phyloP scores from a whole-genome alignment of 164 flowering plant genomes.

The Tetrastigma voinierianum region DNA sequence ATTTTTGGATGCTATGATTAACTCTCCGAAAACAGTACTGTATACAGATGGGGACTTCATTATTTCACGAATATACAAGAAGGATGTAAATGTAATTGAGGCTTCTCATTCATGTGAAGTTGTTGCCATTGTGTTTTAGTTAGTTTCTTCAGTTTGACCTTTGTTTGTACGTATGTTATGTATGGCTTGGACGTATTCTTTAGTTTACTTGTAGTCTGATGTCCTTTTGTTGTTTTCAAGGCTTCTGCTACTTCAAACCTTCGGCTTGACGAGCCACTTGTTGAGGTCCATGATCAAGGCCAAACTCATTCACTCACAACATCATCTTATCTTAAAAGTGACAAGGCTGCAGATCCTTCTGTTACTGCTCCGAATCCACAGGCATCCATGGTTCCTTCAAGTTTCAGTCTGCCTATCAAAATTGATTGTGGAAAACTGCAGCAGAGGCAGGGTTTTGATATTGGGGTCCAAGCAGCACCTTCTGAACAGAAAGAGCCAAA shows the following conservation, averaged over 20 bases:
- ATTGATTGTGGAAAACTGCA: slow-evolving; percentile 26
- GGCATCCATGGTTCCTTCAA: slow-evolving; percentile 26
- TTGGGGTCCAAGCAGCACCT: slow-evolving; percentile 27
- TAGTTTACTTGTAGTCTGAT: slow-evolving; percentile 14
- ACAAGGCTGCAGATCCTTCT: slow-evolving; percentile 38
- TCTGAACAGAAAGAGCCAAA: slow-evolving; percentile 42
- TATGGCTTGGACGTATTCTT: neutral
- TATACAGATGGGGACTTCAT: no score
- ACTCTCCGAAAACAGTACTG: no score
- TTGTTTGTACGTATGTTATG: neutral
- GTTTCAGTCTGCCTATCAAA: slow-evolving; percentile 27
- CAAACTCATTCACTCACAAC: slow-evolving; percentile 33
- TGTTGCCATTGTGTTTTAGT: no score
- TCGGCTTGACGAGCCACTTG: slow-evolving; percentile 32
- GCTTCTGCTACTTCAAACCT: slow-evolving; percentile 40
- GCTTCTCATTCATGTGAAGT: no score
- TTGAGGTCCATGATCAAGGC: slow-evolving; percentile 44
- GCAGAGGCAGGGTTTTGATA: slow-evolving; percentile 21
- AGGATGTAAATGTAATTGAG: no score
- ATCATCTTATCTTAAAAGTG: slow-evolving; percentile 35
- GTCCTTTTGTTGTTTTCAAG: slow-evolving; percentile 27
- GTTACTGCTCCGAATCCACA: slow-evolving; percentile 42
- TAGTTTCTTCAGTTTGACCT: no score
- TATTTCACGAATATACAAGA: no score
- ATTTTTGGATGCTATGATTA: no score